These are phyloP conservation scores for Croton setiger DNA, from an alignment of 441 rosid species.

Conservation along the genomic window DNA sequence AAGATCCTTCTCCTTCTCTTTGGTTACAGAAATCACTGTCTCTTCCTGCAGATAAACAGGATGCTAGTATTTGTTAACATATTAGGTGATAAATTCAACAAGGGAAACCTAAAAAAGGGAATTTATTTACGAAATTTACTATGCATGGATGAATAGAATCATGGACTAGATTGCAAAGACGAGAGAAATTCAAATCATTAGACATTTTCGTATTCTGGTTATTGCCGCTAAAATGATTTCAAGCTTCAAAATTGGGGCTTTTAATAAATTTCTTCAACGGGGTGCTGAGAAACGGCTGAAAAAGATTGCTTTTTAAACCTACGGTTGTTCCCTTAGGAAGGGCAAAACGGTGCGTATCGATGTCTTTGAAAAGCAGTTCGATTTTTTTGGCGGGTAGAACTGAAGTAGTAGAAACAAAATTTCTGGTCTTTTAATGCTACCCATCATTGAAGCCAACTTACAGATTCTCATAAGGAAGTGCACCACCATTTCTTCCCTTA, in stretches of 20 bases:
- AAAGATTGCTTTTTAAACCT: not conserved
- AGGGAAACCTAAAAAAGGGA: constrained; percentile 6
- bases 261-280: too few relatives aligned
- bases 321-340: not conserved
- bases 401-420: not conserved
- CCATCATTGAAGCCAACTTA: not conserved
- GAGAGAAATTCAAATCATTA: constrained; percentile 21
- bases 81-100: not conserved
- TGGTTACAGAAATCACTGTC: constrained; percentile 25
- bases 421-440: constrained; percentile 28
- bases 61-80: not conserved
- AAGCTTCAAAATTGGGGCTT: not conserved
- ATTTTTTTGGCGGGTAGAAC: constrained; percentile 17
- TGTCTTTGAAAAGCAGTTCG: not conserved
- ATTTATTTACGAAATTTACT: constrained; percentile 22
- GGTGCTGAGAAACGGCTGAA: not conserved
- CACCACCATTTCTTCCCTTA: constrained; percentile 41
- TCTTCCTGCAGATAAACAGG: constrained; percentile 26
- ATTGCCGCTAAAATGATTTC: not conserved
- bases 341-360: constrained; percentile 12
- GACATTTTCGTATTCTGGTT: constrained; percentile 28
- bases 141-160: constrained; percentile 34
- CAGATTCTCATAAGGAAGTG: constrained; percentile 50
- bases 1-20: constrained; percentile 44
- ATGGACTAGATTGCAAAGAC: constrained; percentile 46